Conservation (phyloP, 495 filamentous ascomycete genomes). For the Lentithecium fluviatile region DNA sequence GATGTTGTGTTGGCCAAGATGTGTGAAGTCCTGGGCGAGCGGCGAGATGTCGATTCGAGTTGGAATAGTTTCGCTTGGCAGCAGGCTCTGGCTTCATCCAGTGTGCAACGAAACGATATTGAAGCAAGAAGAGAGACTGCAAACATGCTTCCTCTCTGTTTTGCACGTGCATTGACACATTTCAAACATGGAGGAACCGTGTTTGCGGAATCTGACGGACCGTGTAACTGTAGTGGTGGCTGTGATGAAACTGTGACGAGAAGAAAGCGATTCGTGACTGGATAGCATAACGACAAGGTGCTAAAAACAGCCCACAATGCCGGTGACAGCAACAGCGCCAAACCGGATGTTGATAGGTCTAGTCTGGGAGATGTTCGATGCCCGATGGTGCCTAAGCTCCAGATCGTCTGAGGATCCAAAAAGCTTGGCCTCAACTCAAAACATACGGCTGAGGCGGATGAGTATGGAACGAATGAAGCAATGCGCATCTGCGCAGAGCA, state of each 20-base stretch:
- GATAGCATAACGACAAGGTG: background rate
- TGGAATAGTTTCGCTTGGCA: conserved; percentile 1
- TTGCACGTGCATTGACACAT: background rate
- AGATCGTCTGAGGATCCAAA: background rate
- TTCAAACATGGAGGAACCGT: conserved; percentile 1
- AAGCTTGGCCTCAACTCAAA: conserved; percentile 3
- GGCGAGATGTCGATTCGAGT: too few species aligned
- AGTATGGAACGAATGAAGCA: background rate
- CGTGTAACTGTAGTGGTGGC: background rate
- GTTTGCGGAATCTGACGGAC: background rate
- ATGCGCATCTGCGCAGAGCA: too few species aligned
- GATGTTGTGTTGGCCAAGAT: conserved; percentile 19
- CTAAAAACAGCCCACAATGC: background rate
- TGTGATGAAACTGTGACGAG: background rate
- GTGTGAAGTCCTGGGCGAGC: background rate
- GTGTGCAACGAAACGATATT: background rate
- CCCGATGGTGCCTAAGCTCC: conserved; percentile 4
- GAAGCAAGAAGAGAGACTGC: conserved; percentile 12
- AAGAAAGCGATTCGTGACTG: background rate
- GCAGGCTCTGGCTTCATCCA: too few species aligned
- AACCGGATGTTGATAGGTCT: background rate
- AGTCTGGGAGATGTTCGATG: background rate
- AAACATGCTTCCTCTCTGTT: background rate
- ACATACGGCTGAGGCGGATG: background rate
- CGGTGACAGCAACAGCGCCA: background rate